Evolutionary conservation across 306 rosid species (phyloP).

Genomic region (Boehmeria nivea): DNA sequence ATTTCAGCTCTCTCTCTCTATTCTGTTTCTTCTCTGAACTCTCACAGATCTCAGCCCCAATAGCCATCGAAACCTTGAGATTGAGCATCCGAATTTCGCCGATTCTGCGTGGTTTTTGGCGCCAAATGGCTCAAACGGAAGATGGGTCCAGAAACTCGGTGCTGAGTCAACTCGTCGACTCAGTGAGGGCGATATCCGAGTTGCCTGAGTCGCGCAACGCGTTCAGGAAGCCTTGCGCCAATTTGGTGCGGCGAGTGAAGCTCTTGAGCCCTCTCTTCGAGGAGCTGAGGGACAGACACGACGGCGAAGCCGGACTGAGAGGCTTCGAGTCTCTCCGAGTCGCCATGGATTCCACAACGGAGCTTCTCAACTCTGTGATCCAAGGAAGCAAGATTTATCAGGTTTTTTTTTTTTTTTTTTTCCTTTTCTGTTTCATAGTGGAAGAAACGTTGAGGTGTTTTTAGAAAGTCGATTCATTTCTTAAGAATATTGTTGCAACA

Average conservation of each 20-base stretch:
- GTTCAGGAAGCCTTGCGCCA: conserved; percentile 62
- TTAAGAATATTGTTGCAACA: no score
- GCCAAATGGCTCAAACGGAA: conserved; percentile 60
- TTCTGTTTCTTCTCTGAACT: no score
- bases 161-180: conserved; percentile 49
- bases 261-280: conserved; percentile 86
- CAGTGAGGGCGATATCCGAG: conserved; percentile 56
- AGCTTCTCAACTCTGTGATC: conserved; percentile 50
- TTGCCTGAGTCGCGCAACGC: conserved; percentile 65
- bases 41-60: no score
- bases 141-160: conserved; percentile 23
- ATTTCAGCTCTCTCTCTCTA: no score
- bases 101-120: no score
- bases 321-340: conserved; percentile 52
- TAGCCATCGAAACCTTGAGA: no score
- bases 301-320: conserved; percentile 42
- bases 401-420: no score
- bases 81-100: not conserved
- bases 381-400: conserved; percentile 40
- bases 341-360: conserved; percentile 65
- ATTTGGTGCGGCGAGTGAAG: conserved; percentile 71
- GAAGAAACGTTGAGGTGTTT: no score
- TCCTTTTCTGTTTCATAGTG: no score
- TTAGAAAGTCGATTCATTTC: no score
- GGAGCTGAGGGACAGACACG: conserved; percentile 79